Base-by-base conservation (phyloP, 2,329 filamentous ascomycete genomes). In the Arthrobotrys megalospora region DNA sequence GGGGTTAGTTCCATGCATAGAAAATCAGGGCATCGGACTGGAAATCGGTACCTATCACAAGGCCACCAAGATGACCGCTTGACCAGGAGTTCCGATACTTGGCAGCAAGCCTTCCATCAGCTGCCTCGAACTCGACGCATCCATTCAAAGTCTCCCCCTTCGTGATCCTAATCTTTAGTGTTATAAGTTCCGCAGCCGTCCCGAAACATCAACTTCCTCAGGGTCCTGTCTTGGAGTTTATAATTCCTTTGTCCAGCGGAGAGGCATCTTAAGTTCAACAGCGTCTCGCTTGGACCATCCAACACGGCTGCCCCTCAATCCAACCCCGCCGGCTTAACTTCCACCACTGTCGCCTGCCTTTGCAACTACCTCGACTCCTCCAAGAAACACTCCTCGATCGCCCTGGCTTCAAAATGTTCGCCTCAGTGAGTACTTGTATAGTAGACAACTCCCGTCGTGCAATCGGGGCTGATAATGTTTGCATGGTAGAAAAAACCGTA, bases 401-500 rank as follows among this genome's bases (percentile, higher is more conserved):
- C 73, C 65, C 16, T 41, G 1, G 4, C 14, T 16, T 41, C 28
- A 32, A 24, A 28, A 78, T 78, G 75, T 78, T 78, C 67, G 75
- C 75, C 55, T 78, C 75, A 6, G 75, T 78, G 16, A 7, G 75
- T 66, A 12, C 16, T 24, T 38, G 5, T 19, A 19, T 14, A 41
- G 16, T 6, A 60, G n/a, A 8, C 12, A 6, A 6, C 43, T 60
- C 16, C 8, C 36, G 10, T 28, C 50, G 7, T 7, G 8, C 38
- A 8, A 32, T 43, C 19, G 4, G 5, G 36, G 7, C 34, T 24
- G 36, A 43, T 68, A 68, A 64, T 24, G 5, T 19, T 5, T 36
- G 6, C 12, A 19, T 50, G 11, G 14, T 50, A 78, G 75, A 78
- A 94, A 86, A 96, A 96, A 85, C 94, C 95, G 2, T 98, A 94